A percentile compares a stretch with the other conserved stretches of the same genome.
phyloP scores from a whole-genome alignment of 73 alveolate species.

The Paramecium bursaria region DNA sequence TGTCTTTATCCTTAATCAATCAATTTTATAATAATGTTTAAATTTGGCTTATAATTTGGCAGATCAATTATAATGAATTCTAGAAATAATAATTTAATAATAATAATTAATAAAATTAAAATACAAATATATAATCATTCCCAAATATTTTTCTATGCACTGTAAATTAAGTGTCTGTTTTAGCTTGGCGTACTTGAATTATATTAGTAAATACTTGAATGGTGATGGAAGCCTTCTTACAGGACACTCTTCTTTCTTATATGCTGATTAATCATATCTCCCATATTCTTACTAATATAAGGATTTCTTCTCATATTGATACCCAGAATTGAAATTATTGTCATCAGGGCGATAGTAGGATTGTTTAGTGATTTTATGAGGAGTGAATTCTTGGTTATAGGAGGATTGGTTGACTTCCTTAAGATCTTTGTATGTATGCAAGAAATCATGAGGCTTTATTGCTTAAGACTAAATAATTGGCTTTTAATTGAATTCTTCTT shows the following conservation, averaged over 20 bases:
- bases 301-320: neutral
- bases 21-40: no score
- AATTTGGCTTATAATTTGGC: no score
- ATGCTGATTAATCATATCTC: neutral
- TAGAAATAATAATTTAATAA: no score
- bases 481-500: neutral
- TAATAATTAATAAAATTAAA: no score
- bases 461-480: neutral
- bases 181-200: neutral
- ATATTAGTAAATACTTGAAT: neutral
- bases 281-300: neutral
- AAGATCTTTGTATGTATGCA: conserved; percentile 16
- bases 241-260: conserved; percentile 2
- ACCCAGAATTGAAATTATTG: neutral
- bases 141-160: conserved; percentile 18
- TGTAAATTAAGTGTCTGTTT: conserved; percentile 8
- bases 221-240: conserved; percentile 38
- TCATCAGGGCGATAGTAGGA: neutral
- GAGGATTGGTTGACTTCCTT: neutral
- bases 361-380: neutral
- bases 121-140: no score
- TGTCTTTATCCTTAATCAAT: no score
- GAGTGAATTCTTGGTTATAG: conserved; percentile 18
- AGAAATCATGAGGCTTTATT: neutral
- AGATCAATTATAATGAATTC: no score